phyloP scores from a whole-genome alignment of 1,284 basidiomycete species.

The Austroboletus rostrupii region DNA sequence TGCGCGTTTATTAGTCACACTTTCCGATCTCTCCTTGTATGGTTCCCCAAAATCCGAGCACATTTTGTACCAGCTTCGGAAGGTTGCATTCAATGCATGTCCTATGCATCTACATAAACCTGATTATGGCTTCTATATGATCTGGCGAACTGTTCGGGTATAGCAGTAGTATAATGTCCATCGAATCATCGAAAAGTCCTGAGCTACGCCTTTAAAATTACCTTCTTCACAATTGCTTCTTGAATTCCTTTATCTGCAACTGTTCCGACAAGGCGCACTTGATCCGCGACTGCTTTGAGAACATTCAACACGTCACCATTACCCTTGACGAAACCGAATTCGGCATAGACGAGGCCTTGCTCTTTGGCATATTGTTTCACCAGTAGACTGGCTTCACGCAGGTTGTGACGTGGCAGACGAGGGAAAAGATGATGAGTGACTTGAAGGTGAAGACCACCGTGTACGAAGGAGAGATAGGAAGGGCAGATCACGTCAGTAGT shows the following conservation, averaged over 20 bases:
- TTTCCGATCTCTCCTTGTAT: constrained; percentile 19
- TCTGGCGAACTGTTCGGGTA: constrained; percentile 14
- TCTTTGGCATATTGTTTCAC: constrained; percentile 86
- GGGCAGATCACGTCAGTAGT: constrained; percentile 94
- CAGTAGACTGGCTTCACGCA: constrained; percentile 74
- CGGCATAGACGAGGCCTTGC: constrained; percentile 82
- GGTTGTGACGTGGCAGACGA: constrained; percentile 90
- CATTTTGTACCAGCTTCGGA: constrained; percentile 19
- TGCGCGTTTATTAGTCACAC: constrained; percentile 7
- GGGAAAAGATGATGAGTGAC: constrained; percentile 98
- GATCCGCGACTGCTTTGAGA: constrained; percentile 76
- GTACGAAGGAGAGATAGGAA: constrained; percentile 80
- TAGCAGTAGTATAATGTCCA: constrained; percentile 5
- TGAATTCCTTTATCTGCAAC: constrained; percentile 67
- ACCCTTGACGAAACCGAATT: constrained; percentile 86
- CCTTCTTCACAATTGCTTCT: constrained; percentile 52
- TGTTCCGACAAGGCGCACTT: constrained; percentile 69
- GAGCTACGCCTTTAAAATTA: constrained; percentile 1
- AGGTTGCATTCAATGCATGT: constrained; percentile 33
- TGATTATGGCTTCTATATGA: neutral
- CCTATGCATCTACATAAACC: constrained; percentile 30
- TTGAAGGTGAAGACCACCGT: constrained; percentile 93
- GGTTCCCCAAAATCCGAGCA: constrained; percentile 36
- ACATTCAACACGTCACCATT: constrained; percentile 78
- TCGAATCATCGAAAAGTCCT: neutral